Evolutionary conservation across 768 basidiomycete genomes (phyloP).

Genomic region (Amanita muscaria): DNA sequence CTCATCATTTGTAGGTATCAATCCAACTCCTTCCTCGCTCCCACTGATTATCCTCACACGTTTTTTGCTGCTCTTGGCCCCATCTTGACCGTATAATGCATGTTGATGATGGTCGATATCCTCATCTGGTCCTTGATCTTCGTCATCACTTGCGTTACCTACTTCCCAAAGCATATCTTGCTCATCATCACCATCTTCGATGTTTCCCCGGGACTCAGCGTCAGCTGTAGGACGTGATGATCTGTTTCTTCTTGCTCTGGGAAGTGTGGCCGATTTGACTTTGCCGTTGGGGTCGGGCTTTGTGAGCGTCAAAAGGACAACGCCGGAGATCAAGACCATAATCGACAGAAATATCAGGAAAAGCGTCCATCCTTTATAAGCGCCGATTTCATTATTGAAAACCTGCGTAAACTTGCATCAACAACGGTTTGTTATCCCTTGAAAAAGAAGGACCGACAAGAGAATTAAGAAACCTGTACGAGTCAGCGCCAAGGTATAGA

Average conservation of each 20-base stretch:
- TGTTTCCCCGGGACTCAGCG: slow-evolving; percentile 17
- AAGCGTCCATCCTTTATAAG: slow-evolving; percentile 85
- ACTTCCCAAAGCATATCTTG: slow-evolving; percentile 59
- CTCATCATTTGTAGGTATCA: slow-evolving; percentile 31
- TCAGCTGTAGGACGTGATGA: neutral
- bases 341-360: slow-evolving; percentile 86
- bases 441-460: slow-evolving; percentile 16
- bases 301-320: slow-evolving; percentile 90
- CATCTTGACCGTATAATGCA: slow-evolving; percentile 15
- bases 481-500: neutral
- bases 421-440: neutral
- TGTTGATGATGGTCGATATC: slow-evolving; percentile 38
- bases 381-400: slow-evolving; percentile 78
- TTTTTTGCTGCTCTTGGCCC: too few relatives aligned
- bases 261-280: slow-evolving; percentile 24
- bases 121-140: slow-evolving; percentile 37
- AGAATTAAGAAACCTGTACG: slow-evolving; percentile 36
- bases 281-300: slow-evolving; percentile 56
- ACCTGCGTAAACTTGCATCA: slow-evolving; percentile 25
- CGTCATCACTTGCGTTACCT: slow-evolving; percentile 64
- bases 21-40: slow-evolving; percentile 14
- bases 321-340: slow-evolving; percentile 77
- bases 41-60: slow-evolving; percentile 9
- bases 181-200: slow-evolving; percentile 26
- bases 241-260: slow-evolving; percentile 18